Conservation (phyloP, 768 basidiomycete species). For the Dioszegia crocea region DNA sequence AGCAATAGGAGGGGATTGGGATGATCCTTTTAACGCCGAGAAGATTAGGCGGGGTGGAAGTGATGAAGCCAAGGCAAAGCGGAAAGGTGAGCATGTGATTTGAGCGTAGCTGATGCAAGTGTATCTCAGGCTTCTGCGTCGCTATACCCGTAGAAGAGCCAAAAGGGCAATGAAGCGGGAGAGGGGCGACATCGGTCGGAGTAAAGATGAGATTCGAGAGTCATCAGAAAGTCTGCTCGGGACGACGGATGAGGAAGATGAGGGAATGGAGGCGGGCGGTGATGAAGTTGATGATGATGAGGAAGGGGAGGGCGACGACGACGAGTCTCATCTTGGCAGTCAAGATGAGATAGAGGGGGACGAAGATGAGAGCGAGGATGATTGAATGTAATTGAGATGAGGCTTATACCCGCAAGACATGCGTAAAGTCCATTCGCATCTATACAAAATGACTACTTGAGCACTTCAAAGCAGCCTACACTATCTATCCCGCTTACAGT, state of each 20-base stretch:
- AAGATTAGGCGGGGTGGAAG: neutral
- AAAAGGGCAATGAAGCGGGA: neutral
- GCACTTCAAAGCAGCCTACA: conserved; percentile 5
- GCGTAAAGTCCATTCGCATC: neutral
- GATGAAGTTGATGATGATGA: neutral
- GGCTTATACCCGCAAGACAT: too few relatives aligned
- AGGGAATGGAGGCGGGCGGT: neutral
- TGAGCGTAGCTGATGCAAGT: neutral
- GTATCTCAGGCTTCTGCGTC: neutral
- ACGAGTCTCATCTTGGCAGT: neutral
- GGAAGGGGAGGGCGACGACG: neutral
- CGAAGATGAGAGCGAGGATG: neutral
- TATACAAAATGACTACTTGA: conserved; percentile 1
- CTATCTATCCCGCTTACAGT: neutral
- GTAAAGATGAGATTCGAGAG: neutral
- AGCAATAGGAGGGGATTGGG: neutral
- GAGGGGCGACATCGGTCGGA: neutral
- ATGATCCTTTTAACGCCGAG: neutral
- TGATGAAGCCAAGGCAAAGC: neutral
- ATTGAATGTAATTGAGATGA: too few relatives aligned
- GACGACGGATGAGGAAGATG: neutral
- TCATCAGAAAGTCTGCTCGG: neutral
- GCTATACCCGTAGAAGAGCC: neutral
- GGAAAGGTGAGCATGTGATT: neutral
- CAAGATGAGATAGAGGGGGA: neutral